A percentile compares a stretch with the other conserved stretches of the same genome.
These are phyloP conservation scores for Cicer cuneatum DNA, from an alignment of 306 rosid genomes.

Conservation along the genomic window DNA sequence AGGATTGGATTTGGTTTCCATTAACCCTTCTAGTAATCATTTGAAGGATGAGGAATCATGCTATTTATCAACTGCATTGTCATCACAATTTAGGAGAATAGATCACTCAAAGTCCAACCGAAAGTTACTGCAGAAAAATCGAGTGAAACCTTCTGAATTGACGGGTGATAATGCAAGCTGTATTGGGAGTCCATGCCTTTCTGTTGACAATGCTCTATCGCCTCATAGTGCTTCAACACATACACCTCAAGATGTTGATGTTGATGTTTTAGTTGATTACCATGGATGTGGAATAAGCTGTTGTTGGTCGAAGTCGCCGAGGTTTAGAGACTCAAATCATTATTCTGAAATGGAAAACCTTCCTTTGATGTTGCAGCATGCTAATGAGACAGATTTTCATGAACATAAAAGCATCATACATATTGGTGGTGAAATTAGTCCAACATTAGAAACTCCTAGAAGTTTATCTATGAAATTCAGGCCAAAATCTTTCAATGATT, in stretches of 20 bases:
- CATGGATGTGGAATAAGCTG: conserved; percentile 71
- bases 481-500: conserved; percentile 73
- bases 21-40: conserved; percentile 47
- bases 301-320: conserved; percentile 79
- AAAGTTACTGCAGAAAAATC: conserved; percentile 43
- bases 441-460: conserved; percentile 63
- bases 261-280: conserved; percentile 45
- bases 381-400: conserved; percentile 46
- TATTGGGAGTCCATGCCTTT: conserved; percentile 56
- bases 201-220: conserved; percentile 52
- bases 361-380: conserved; percentile 65
- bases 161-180: conserved; percentile 49
- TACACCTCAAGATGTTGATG: conserved; percentile 55
- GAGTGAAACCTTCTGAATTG: conserved; percentile 44
- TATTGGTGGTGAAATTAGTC: conserved; percentile 50
- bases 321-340: conserved; percentile 57
- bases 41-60: conserved; percentile 55
- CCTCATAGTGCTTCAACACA: conserved; percentile 40
- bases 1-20: conserved; percentile 52
- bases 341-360: conserved; percentile 55
- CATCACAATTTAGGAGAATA: conserved; percentile 48
- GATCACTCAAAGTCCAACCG: conserved; percentile 44
- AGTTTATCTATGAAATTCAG: conserved; percentile 74
- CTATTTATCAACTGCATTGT: conserved; percentile 44
- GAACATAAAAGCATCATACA: conserved; percentile 50